Base-by-base conservation (phyloP, 768 basidiomycete species). In the Cyathus striatus region DNA sequence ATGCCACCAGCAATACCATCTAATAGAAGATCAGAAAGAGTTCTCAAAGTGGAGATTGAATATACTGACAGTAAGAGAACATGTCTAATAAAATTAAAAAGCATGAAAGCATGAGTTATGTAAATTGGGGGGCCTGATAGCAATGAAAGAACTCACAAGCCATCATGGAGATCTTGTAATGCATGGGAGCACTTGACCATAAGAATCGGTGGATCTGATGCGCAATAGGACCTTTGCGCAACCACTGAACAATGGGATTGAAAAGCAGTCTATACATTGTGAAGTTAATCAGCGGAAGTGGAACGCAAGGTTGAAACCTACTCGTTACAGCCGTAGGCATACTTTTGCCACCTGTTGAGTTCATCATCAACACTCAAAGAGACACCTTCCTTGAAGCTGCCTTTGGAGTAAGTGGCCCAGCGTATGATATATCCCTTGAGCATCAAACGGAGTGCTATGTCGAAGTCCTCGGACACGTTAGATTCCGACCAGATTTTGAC, bases 381-480 rank as follows among this genome's bases (percentile, higher is more conserved):
- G 21, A 95, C 91, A 50, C 92, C 92, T 58, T 95, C 91, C 64
- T 92, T 86, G 72, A 93, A 95, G 3, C 72, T 83, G 25, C 87
- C 81, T n/a, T 83, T 72, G 1, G 81, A 83, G 59, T 94, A 94
- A 1, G 87, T 88, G 38, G 88, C 86, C 90, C 86, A 84, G 6
- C 84, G 75, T 44, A 88, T 81, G 48, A 79, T 76, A 53, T 84
- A 89, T 1, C 83, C 86, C 43, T 73, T 69, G 44, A 66, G 50
- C 40, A 76, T 75, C 25, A 89, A 61, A 38, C 85, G 63, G 32
- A 86, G 52, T 1, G 87, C 84, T 77, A 90, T 85, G 57, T 87
- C 85, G 53, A 89, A 90, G 55, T 88, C 88, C 61, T 90, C 88
- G 3, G 83, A 86, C 2, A 85, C 86, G 59, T 87, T 87, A 17